phyloP scores from a whole-genome alignment of 306 rosid species.

The Coriaria nepalensis region DNA sequence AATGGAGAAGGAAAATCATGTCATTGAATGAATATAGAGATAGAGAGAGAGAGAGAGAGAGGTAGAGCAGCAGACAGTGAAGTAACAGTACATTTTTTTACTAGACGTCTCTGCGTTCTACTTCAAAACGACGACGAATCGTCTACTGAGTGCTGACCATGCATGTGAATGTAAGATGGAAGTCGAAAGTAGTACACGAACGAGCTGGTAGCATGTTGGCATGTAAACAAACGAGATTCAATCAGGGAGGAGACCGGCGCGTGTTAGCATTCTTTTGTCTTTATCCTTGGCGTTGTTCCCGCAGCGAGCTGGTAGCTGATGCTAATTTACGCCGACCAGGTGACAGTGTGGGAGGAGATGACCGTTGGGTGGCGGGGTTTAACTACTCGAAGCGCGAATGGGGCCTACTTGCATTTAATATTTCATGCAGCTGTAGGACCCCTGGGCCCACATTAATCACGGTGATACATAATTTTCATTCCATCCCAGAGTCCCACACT shows the following conservation, averaged over 20 bases:
- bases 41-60: conserved; percentile 1
- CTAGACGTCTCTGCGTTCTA: too few species aligned
- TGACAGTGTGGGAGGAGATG: neutral
- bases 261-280: conserved; percentile 1
- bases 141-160: neutral
- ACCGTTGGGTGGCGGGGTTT: conserved; percentile 14
- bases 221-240: too few species aligned
- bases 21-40: neutral
- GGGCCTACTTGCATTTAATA: conserved; percentile 3
- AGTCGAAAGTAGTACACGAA: too few species aligned
- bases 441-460: too few species aligned
- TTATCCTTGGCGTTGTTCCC: neutral
- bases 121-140: neutral
- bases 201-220: too few species aligned
- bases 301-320: neutral
- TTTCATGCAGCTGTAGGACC: neutral
- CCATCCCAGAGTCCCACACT: too few species aligned
- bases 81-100: too few species aligned
- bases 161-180: too few species aligned
- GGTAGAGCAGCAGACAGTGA: too few species aligned
- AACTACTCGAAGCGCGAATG: conserved; percentile 9
- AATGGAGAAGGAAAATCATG: conserved; percentile 7
- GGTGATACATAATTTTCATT: too few species aligned
- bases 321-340: conserved; percentile 3
- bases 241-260: conserved; percentile 14